These are phyloP conservation scores for Ustilago sp. DNA, from an alignment of 1,284 basidiomycete species.

Conservation along the genomic window DNA sequence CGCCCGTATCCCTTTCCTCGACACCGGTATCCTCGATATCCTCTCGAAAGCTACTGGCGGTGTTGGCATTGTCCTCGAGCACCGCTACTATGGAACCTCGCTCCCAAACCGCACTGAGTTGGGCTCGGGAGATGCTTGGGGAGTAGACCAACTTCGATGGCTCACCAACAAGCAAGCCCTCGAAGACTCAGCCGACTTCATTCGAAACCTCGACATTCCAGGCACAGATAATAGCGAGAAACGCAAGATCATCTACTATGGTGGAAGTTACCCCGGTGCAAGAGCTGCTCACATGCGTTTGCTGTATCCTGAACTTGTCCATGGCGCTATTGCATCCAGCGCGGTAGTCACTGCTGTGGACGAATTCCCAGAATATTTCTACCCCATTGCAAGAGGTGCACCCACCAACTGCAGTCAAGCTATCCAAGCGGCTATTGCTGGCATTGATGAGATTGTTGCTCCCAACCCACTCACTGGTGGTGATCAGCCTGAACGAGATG, in stretches of 20 bases:
- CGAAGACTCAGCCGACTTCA: constrained; percentile 92
- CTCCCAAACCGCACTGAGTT: constrained; percentile 82
- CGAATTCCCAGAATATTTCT: constrained; percentile 77
- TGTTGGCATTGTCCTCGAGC: constrained; percentile 84
- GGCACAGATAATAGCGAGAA: constrained; percentile 76
- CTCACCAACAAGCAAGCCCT: constrained; percentile 88
- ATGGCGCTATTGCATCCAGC: constrained; percentile 85
- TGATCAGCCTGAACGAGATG: constrained; percentile 48
- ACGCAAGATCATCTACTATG: constrained; percentile 87
- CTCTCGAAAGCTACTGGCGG: constrained; percentile 85
- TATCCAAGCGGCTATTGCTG: constrained; percentile 73
- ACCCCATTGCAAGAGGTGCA: constrained; percentile 82
- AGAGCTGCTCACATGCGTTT: constrained; percentile 91
- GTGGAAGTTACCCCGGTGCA: constrained; percentile 86
- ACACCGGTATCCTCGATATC: constrained; percentile 82
- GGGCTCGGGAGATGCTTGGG: constrained; percentile 71
- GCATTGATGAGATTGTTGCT: constrained; percentile 60
- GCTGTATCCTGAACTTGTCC: constrained; percentile 87
- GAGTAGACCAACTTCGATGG: constrained; percentile 75
- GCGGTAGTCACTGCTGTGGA: constrained; percentile 66
- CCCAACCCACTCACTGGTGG: constrained; percentile 57
- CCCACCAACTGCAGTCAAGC: constrained; percentile 79
- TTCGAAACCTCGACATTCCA: constrained; percentile 80
- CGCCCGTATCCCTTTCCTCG: constrained; percentile 62
- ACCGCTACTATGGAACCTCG: constrained; percentile 76